Evolutionary conservation across 2,329 filamentous ascomycete genomes (phyloP).

Genomic region (Pseudogymnoascus sp.): DNA sequence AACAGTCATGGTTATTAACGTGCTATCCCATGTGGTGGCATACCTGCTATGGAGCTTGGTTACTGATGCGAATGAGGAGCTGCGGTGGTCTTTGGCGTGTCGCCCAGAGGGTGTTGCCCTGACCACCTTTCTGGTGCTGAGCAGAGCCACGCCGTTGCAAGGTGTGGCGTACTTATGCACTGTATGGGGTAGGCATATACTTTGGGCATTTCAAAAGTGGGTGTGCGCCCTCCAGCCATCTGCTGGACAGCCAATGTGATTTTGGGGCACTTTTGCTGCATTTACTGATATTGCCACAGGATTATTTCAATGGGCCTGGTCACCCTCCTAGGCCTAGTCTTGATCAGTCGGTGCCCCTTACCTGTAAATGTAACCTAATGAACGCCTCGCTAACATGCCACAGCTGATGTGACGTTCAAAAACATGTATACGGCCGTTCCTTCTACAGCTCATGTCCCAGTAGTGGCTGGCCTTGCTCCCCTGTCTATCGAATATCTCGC

Average conservation of each 20-base stretch:
- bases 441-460: background rate
- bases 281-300: background rate
- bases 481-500: background rate
- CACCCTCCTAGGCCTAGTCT: background rate
- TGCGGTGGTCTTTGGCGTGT: constrained; percentile 7
- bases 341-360: background rate
- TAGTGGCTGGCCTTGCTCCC: background rate
- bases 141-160: constrained; percentile 4
- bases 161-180: constrained; percentile 8
- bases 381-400: background rate
- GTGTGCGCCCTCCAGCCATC: background rate
- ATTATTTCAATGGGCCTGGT: background rate
- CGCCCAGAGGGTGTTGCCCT: background rate
- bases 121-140: constrained; percentile 4
- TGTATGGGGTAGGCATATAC: background rate
- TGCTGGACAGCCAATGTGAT: background rate
- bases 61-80: constrained; percentile 4
- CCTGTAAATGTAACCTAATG: background rate
- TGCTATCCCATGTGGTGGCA: constrained; percentile 3
- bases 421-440: background rate
- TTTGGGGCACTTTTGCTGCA: background rate
- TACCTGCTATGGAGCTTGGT: background rate
- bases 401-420: constrained; percentile 7
- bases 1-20: constrained; percentile 1
- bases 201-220: constrained; percentile 1